Evolutionary conservation across 306 rosid species (phyloP).

Genomic region (Cajanus cajan): DNA sequence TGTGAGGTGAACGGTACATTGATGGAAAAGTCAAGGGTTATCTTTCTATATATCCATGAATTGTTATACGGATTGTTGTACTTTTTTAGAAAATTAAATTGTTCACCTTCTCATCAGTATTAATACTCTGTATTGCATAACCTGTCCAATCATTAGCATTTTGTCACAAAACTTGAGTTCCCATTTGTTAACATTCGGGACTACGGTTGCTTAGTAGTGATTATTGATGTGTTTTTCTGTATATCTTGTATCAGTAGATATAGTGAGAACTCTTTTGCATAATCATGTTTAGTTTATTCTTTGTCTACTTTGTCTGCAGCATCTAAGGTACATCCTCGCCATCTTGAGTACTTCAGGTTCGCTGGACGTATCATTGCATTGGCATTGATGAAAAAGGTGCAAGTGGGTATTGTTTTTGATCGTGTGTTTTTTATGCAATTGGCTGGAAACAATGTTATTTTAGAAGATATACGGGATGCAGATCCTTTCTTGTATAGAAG

Average conservation of each 20-base stretch:
- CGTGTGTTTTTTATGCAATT: conserved; percentile 80
- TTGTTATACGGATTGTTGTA: not conserved
- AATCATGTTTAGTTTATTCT: conserved; percentile 41
- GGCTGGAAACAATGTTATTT: conserved; percentile 61
- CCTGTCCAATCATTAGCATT: not conserved
- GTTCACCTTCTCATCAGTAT: not conserved
- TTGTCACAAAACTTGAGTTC: conserved; percentile 18
- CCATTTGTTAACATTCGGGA: not conserved
- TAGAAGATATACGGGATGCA: conserved; percentile 79
- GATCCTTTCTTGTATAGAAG: conserved; percentile 77
- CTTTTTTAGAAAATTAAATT: not conserved
- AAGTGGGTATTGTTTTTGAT: conserved; percentile 83
- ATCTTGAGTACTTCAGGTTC: conserved; percentile 78
- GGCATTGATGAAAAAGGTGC: conserved; percentile 80
- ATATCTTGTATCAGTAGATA: conserved; percentile 1
- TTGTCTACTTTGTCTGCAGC: conserved; percentile 55
- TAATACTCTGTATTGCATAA: conserved; percentile 1
- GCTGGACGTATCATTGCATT: conserved; percentile 84
- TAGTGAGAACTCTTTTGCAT: conserved; percentile 2
- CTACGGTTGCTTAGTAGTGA: not conserved
- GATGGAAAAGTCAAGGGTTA: not conserved
- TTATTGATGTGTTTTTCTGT: conserved; percentile 4
- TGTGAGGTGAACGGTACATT: too few species aligned
- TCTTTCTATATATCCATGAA: conserved; percentile 46
- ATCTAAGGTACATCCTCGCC: conserved; percentile 78